Base-by-base conservation (phyloP, 306 rosid genomes). In the apple (Malus domestica) region DNA sequence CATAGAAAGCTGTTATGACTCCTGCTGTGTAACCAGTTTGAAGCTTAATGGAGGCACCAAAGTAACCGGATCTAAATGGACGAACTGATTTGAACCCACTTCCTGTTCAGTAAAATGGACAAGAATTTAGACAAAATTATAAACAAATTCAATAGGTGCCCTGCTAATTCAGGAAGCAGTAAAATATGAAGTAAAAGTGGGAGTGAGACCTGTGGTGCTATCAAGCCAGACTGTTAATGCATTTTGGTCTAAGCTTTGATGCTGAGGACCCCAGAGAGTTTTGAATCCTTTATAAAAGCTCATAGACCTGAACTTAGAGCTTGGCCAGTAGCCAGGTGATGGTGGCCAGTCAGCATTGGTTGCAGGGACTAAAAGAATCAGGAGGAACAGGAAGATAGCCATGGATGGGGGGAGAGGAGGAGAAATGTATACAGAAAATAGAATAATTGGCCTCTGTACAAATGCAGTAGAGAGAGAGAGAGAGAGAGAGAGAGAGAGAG, bases 1-100 rank as follows among this genome's bases (percentile, higher is more conserved):
- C 98, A 83, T 95, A 95, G 80, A 95, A 90, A 66, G 98, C 82
- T 76, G 98, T 95, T 66, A 95, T 95, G 70, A 95, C 98, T 82
- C 98, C 98, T 44, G 98, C 98, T 60, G 98, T 92, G 30, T 95
- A 95, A 62, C 98, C 98, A 66, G 97, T 89, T 58, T 95, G 97
- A 42, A 95, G 93, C 88, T 90, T 92, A 57, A 95, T 95, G 46
- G 90, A 84, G 83, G 93, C 83, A 62, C 97, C 96, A 72, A 95
- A 95, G 87, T 95, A 95, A 3, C 99, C 99, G 1, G 97, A 92
- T 81, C 97, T 86, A 83, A 88, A 95, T 72, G 97, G 92, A 29
- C 87, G 85, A 70, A 81, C 83, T 14, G 97, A 95, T 67, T 95
- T 95, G 85, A 95, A 95, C 25, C 99, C 99, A 77, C 99, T 95